phyloP scores from a whole-genome alignment of 2,329 filamentous ascomycete species.

The Penicillium italicum region DNA sequence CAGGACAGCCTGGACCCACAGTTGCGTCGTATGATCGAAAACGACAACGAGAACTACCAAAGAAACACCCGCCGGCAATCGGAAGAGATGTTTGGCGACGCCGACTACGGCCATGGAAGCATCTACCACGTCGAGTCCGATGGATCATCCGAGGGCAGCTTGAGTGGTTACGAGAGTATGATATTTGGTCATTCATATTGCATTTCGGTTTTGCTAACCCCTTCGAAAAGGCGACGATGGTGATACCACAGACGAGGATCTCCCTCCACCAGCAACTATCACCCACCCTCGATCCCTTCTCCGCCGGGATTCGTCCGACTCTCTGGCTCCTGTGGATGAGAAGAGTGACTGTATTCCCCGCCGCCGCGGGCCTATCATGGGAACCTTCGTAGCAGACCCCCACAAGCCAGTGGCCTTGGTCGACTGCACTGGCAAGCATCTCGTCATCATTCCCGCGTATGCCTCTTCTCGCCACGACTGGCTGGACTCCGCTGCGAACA shows the following conservation, averaged over 20 bases:
- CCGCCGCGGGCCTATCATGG: constrained; percentile 46
- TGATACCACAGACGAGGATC: constrained; percentile 59
- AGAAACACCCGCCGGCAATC: constrained; percentile 32
- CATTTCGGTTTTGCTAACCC: constrained; percentile 45
- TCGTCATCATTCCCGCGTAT: constrained; percentile 48
- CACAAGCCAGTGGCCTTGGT: constrained; percentile 48
- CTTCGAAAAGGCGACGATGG: constrained; percentile 52
- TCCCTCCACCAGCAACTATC: constrained; percentile 47
- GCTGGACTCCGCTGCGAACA: constrained; percentile 43
- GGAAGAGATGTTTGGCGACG: constrained; percentile 39
- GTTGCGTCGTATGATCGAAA: constrained; percentile 70
- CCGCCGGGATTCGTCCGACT: constrained; percentile 47
- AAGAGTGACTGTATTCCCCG: constrained; percentile 32
- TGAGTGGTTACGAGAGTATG: constrained; percentile 60
- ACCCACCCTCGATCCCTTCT: constrained; percentile 50
- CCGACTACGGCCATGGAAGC: constrained; percentile 41
- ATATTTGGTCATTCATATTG: constrained; percentile 25
- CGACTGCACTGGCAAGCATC: constrained; percentile 47
- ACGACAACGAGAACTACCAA: constrained; percentile 48
- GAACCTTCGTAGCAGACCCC: constrained; percentile 48
- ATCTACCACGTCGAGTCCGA: constrained; percentile 46
- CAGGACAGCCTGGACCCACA: constrained; percentile 69
- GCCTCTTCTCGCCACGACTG: constrained; percentile 46
- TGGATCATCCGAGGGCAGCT: constrained; percentile 33
- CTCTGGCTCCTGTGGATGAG: constrained; percentile 44